Percentiles rank a stretch among this genome's conserved stretches.
These are phyloP conservation scores for Apiospora hydei DNA, from an alignment of 2,329 filamentous ascomycete genomes.

Conservation along the genomic window DNA sequence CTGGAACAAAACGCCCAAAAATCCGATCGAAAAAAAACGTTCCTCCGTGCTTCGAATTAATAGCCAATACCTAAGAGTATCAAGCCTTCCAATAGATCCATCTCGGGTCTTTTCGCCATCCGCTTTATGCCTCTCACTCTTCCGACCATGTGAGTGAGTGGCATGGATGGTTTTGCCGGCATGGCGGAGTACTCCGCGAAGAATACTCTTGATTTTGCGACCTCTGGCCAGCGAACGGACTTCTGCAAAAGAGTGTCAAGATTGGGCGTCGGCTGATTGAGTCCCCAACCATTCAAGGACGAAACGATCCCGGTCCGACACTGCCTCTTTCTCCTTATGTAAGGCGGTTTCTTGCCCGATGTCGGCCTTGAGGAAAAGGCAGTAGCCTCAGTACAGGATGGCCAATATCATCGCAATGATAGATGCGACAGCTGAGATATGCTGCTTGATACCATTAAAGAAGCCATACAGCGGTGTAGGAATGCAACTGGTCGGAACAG, in stretches of 20 bases:
- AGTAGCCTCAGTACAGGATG: no score
- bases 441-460: neutral
- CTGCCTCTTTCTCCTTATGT: neutral
- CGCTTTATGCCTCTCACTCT: neutral
- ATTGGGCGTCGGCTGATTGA: no score
- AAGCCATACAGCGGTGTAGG: no score
- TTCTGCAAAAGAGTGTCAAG: neutral
- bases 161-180: neutral
- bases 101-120: neutral
- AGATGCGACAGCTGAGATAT: neutral
- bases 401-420: no score
- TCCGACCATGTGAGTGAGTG: neutral
- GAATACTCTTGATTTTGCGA: neutral
- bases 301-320: neutral
- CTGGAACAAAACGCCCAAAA: constrained; percentile 15
- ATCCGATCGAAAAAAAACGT: neutral
- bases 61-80: neutral
- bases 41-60: neutral
- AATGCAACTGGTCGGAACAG: no score
- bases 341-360: neutral
- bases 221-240: neutral
- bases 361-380: no score
- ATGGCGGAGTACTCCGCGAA: neutral
- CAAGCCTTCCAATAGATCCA: neutral
- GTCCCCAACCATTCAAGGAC: no score